phyloP scores from a whole-genome alignment of 2,329 filamentous ascomycete genomes.

The Fusarium foetens region DNA sequence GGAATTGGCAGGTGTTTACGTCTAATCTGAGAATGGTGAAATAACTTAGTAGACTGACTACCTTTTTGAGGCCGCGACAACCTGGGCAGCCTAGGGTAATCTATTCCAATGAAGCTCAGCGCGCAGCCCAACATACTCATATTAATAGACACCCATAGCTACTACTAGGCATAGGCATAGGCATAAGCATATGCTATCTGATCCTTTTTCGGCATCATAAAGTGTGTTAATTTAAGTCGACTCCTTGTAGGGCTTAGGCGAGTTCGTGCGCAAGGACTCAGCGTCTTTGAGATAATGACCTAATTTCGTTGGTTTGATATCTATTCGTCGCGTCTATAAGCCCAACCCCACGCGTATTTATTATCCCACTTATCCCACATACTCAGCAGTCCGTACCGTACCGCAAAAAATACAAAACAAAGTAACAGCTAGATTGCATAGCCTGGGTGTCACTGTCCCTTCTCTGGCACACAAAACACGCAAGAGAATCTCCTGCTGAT shows the following conservation, averaged over 20 bases:
- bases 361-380: conserved; percentile 27
- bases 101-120: conserved; percentile 11
- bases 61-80: background rate
- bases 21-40: background rate
- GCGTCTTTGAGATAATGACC: conserved; percentile 11
- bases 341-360: conserved; percentile 9
- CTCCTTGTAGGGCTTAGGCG: conserved; percentile 30
- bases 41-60: background rate
- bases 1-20: background rate
- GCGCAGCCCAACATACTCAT: conserved; percentile 10
- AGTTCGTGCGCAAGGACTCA: conserved; percentile 11
- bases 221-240: conserved; percentile 14
- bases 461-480: background rate
- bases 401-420: background rate
- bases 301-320: conserved; percentile 20
- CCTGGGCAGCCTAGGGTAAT: background rate
- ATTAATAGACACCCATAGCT: background rate
- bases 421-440: background rate
- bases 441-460: background rate
- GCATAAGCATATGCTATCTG: background rate
- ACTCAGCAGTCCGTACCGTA: background rate
- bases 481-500: conserved; percentile 5
- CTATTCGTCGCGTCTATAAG: background rate
- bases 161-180: conserved; percentile 2
- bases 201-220: background rate